Evolutionary conservation across 2,329 filamentous ascomycete genomes (phyloP), one percentile per base, ranked within the genome.

Genomic region (Phyllosticta capitalensis): DNA sequence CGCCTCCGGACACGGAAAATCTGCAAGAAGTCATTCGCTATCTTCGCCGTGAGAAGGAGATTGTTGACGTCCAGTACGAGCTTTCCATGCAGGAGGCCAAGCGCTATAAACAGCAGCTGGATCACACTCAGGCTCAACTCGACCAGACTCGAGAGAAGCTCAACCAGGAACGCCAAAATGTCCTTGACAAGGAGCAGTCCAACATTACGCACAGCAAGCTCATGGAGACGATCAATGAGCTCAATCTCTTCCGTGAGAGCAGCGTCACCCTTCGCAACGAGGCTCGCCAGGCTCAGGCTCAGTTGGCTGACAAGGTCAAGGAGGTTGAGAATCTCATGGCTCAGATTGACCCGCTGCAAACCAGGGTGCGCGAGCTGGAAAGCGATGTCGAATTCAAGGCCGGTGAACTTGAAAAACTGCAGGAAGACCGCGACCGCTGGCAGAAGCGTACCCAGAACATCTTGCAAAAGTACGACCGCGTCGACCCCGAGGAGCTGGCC

Each of bases 391-490:
- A 87, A 62, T 89, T 87, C 64, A 88, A 92, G 67, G 87, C 95
- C 65, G 90, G 90, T 12, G 92, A 97, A 70, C 83, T 96, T 69
- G 90, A 89, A 67, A 82, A 96, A 63, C 81, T 97, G 9, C 88
- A 95, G 65, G 88, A 94, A 67, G 92, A 97, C 69, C 87, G 94
- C 17, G 92, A 97, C 70, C 84, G 90, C 61, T 96, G 92, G 89
- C 91, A 96, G 74, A 92, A 96, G 78, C 87, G 94, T 22, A 95
- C 91, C 1, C 91, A 97, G 70, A 90, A 95, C 66, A 96, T 99
- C 63, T 83, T 99, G 55, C 91, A 90, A 65, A 96, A 96, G 71
- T 96, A 97, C 69, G 92, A 96, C 65, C 89, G 92, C 59, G 90
- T 95, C 56, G 94, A 99, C 69, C 92, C 94, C 51, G 90, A 89